Evolutionary conservation across 169 alveolate species (phyloP).

Genomic region (Babesia divergens): DNA sequence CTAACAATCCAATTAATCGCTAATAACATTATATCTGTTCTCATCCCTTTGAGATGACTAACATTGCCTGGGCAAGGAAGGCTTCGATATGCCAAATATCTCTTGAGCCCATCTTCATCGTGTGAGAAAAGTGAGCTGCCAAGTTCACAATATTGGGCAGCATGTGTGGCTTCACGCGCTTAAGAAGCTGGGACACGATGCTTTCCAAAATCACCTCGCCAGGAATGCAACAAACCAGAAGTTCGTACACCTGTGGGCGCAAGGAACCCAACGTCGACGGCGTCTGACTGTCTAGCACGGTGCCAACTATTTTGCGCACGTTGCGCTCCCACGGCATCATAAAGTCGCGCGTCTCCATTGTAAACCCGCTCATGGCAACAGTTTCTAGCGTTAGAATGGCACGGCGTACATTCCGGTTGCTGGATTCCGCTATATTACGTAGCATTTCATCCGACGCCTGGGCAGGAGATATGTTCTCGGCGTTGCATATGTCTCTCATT

Average conservation of each 20-base stretch:
- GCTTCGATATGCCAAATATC: slow-evolving; percentile 83
- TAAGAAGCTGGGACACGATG: slow-evolving; percentile 28
- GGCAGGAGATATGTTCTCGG: slow-evolving; percentile 66
- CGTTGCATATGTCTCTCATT: slow-evolving; percentile 71
- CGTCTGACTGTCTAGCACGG: slow-evolving; percentile 37
- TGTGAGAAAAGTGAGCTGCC: slow-evolving; percentile 71
- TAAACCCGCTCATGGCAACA: slow-evolving; percentile 66
- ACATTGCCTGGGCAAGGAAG: slow-evolving; percentile 75
- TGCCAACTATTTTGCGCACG: slow-evolving; percentile 26
- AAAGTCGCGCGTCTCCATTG: slow-evolving; percentile 44
- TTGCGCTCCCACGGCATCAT: slow-evolving; percentile 76
- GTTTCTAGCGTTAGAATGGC: slow-evolving; percentile 85
- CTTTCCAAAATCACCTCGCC: slow-evolving; percentile 51
- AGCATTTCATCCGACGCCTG: slow-evolving; percentile 75
- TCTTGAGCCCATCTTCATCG: slow-evolving; percentile 73
- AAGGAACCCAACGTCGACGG: slow-evolving; percentile 42
- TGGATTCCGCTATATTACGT: slow-evolving; percentile 69
- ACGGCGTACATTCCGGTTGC: slow-evolving; percentile 84
- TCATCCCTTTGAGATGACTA: slow-evolving; percentile 19
- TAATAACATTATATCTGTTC: background rate
- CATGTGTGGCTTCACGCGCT: slow-evolving; percentile 44
- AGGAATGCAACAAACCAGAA: slow-evolving; percentile 66
- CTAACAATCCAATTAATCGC: too few relatives aligned
- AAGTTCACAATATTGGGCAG: slow-evolving; percentile 43
- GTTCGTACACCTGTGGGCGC: slow-evolving; percentile 65